Percentiles rank a stretch among this genome's conserved stretches.
These are phyloP conservation scores for Clohesyomyces aquaticus DNA, from an alignment of 495 filamentous ascomycete species.

Conservation along the genomic window DNA sequence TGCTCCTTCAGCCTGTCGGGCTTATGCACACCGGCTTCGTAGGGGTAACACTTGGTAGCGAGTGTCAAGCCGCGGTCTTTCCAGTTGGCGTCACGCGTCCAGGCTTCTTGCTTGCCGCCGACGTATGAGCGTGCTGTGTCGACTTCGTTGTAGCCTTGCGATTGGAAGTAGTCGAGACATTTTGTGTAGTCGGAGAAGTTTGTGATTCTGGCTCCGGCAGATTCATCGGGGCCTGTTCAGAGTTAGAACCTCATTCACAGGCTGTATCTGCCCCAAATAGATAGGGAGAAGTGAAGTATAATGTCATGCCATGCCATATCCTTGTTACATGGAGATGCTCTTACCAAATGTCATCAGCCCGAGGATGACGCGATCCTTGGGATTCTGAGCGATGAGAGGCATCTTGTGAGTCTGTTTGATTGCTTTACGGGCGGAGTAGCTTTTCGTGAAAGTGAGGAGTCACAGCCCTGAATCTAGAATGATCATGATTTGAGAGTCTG, in stretches of 20 bases:
- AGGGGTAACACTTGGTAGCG: slow-evolving; percentile 83
- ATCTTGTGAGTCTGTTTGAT: no score
- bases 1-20: slow-evolving; percentile 63
- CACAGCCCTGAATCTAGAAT: no score
- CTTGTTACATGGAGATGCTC: background rate
- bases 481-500: no score
- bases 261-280: background rate
- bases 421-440: no score
- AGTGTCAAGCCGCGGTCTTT: slow-evolving; percentile 79
- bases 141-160: slow-evolving; percentile 59
- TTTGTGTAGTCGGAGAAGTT: slow-evolving; percentile 51
- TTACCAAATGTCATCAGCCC: slow-evolving; percentile 64
- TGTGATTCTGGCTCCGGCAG: slow-evolving; percentile 70
- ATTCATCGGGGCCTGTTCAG: slow-evolving; percentile 38
- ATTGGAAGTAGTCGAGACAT: slow-evolving; percentile 59
- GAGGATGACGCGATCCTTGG: slow-evolving; percentile 59
- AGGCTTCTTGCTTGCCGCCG: slow-evolving; percentile 77
- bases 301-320: background rate
- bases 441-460: no score
- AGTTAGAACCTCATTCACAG: no score
- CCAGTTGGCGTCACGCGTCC: slow-evolving; percentile 75
- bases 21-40: slow-evolving; percentile 60
- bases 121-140: slow-evolving; percentile 72
- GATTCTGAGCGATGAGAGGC: slow-evolving; percentile 60
- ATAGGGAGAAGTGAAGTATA: slow-evolving; percentile 26